Evolutionary conservation across 2,329 filamentous ascomycete species (phyloP).

Genomic region (Apiospora aurea): DNA sequence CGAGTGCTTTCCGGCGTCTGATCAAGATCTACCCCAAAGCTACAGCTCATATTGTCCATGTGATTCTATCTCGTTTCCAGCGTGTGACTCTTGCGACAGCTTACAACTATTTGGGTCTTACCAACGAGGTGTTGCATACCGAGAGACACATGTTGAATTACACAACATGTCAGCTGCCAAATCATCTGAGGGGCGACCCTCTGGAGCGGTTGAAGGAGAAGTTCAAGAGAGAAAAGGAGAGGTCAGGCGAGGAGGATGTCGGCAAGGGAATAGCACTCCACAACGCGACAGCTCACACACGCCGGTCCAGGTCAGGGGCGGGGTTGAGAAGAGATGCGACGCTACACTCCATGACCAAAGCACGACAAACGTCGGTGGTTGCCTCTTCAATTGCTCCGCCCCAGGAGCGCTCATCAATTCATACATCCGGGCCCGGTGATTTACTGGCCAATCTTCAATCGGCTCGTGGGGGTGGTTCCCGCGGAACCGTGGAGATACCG

Average conservation of each 20-base stretch:
- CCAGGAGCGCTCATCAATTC: slow-evolving; percentile 50
- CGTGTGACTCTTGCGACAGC: slow-evolving; percentile 93
- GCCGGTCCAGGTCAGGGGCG: slow-evolving; percentile 75
- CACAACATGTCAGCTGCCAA: slow-evolving; percentile 89
- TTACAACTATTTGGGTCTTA: slow-evolving; percentile 91
- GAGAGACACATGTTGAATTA: slow-evolving; percentile 95
- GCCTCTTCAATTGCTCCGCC: slow-evolving; percentile 49
- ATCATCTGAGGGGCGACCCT: slow-evolving; percentile 84
- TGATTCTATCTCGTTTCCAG: slow-evolving; percentile 93
- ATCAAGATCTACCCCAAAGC: slow-evolving; percentile 96
- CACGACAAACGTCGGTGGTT: slow-evolving; percentile 53
- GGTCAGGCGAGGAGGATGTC: slow-evolving; percentile 80
- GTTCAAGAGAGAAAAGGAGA: slow-evolving; percentile 83
- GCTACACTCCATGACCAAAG: slow-evolving; percentile 68
- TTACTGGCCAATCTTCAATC: slow-evolving; percentile 79
- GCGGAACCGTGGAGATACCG: slow-evolving; percentile 41
- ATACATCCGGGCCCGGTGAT: slow-evolving; percentile 75
- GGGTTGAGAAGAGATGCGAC: slow-evolving; percentile 81
- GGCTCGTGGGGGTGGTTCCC: slow-evolving; percentile 64
- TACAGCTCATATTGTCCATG: slow-evolving; percentile 96
- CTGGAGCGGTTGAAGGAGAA: slow-evolving; percentile 90
- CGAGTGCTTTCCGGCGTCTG: slow-evolving; percentile 90
- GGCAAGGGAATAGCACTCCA: slow-evolving; percentile 95
- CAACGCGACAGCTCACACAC: slow-evolving; percentile 71
- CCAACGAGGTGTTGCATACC: slow-evolving; percentile 88